These are phyloP conservation scores for Fusarium musae DNA, from an alignment of 2,329 filamentous ascomycete species.

Conservation along the genomic window DNA sequence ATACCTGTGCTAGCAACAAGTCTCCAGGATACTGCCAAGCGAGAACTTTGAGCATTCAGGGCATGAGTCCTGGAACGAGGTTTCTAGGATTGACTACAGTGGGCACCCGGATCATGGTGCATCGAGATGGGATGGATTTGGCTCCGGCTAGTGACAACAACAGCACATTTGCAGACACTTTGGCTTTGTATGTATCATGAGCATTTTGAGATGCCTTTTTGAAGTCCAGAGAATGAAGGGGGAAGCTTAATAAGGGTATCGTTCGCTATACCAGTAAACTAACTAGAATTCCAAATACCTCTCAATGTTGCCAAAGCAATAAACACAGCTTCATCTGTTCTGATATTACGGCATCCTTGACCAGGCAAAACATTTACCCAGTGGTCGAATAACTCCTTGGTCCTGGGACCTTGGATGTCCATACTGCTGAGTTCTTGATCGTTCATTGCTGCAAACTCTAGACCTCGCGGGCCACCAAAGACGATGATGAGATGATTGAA, in stretches of 20 bases:
- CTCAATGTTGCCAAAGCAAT: slow-evolving; percentile 78
- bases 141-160: slow-evolving; percentile 41
- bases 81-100: slow-evolving; percentile 46
- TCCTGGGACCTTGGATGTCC: slow-evolving; percentile 72
- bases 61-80: slow-evolving; percentile 29
- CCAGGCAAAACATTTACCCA: slow-evolving; percentile 85
- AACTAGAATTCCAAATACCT: slow-evolving; percentile 61
- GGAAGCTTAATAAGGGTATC: slow-evolving; percentile 37
- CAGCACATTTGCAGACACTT: slow-evolving; percentile 46
- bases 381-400: slow-evolving; percentile 80
- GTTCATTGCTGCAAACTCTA: slow-evolving; percentile 79
- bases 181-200: slow-evolving; percentile 44
- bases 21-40: slow-evolving; percentile 59
- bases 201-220: slow-evolving; percentile 8
- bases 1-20: slow-evolving; percentile 56
- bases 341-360: slow-evolving; percentile 83
- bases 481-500: slow-evolving; percentile 82
- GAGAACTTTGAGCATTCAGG: slow-evolving; percentile 51
- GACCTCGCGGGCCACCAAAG: slow-evolving; percentile 82
- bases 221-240: background rate
- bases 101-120: slow-evolving; percentile 43
- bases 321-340: slow-evolving; percentile 86
- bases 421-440: slow-evolving; percentile 66
- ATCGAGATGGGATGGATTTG: slow-evolving; percentile 38
- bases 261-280: slow-evolving; percentile 32